Evolutionary conservation across 2,329 filamentous ascomycete genomes (phyloP).

Genomic region (Curvularia lunata): DNA sequence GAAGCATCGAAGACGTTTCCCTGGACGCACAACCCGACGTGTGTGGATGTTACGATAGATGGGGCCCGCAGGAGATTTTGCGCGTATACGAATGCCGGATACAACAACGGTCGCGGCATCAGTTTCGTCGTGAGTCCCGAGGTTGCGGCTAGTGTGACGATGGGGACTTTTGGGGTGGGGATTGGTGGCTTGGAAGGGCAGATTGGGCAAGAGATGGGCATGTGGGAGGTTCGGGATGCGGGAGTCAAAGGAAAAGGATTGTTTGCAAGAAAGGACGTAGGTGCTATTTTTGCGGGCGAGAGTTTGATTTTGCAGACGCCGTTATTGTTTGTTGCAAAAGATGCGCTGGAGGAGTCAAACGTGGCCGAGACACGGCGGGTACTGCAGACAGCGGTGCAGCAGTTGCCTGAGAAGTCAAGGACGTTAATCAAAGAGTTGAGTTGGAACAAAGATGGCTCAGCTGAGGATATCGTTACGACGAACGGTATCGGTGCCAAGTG

Average conservation of each 20-base stretch:
- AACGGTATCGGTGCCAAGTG: conserved; percentile 34
- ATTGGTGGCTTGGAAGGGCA: conserved; percentile 19
- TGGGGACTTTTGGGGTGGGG: conserved; percentile 23
- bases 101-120: conserved; percentile 38
- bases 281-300: conserved; percentile 29
- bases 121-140: conserved; percentile 40
- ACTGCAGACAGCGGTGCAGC: conserved; percentile 28
- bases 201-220: conserved; percentile 23
- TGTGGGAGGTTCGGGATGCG: conserved; percentile 31
- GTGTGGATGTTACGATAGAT: conserved; percentile 18
- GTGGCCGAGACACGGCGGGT: conserved; percentile 19
- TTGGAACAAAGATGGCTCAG: conserved; percentile 21
- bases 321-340: conserved; percentile 29
- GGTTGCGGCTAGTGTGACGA: conserved; percentile 28
- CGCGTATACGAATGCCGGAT: conserved; percentile 35
- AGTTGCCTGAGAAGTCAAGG: conserved; percentile 31
- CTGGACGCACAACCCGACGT: conserved; percentile 41
- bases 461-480: conserved; percentile 32
- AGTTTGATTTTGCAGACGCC: conserved; percentile 35
- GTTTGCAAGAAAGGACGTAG: conserved; percentile 30
- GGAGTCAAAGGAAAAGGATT: conserved; percentile 34
- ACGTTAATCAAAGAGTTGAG: conserved; percentile 24
- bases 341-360: conserved; percentile 18
- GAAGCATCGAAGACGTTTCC: conserved; percentile 35
- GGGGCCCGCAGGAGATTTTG: conserved; percentile 27